Evolutionary conservation across 495 filamentous ascomycete species (phyloP), one percentile per base, ranked within the genome.

Genomic region (Trichoderma gamsii): DNA sequence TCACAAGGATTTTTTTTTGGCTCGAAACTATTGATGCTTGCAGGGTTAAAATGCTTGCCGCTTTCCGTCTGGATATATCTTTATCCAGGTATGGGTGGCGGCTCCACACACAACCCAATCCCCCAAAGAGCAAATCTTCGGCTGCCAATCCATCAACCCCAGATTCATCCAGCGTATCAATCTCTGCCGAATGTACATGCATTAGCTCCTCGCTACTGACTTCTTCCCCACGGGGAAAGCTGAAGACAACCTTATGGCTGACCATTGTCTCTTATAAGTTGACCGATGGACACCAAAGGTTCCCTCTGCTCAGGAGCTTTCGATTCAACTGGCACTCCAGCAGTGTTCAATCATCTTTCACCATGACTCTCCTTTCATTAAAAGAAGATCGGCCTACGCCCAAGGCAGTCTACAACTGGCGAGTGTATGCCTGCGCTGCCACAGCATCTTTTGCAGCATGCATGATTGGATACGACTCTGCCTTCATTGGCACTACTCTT

Each of bases 321-420:
- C 25, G 13, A 32, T 2, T 32, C 25, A 18, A 32, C 25, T 29
- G 25, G 56, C 56, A 35, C 56, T 61, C 56, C 18, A 0, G 56
- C 8, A 12, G 27, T 16, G 56, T 1, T 61, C 13, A 18, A n/a
- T 7, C 18, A 44, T 65, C 63, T 23, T n/a, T 52, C 75, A 82
- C 70, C 56, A 88, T 89, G 86, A 84, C 83, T 66, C 71, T 88
- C 71, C 80, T 89, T 69, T 77, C 79, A 25, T 76, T 88, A 63
- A 82, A 85, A 66, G 87, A 90, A 75, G 88, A 90, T 73, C 76
- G 86, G 74, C 86, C 87, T 38, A 89, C 88, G 72, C 87, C 87
- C 1, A 77, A 78, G 67, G 78, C 81, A 56, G 89, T 92, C 71
- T 92, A 91, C 83, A 92, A 92, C 79, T 92, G 88, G 88, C 80